Percentiles rank a stretch among this genome's conserved stretches.
phyloP scores from a whole-genome alignment of 306 rosid species.

The Glycine soja region DNA sequence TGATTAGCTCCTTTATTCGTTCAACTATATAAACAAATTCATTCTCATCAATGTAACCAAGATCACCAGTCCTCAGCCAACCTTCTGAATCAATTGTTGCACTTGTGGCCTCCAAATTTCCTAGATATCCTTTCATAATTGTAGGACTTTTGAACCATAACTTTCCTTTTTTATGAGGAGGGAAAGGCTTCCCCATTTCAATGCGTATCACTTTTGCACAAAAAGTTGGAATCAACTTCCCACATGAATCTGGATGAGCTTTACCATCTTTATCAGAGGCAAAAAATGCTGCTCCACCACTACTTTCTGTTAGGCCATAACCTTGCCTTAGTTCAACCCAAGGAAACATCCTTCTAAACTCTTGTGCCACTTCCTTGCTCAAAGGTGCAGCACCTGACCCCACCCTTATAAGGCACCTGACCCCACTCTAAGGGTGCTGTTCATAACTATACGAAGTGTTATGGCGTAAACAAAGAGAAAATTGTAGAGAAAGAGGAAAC shows the following conservation, averaged over 20 bases:
- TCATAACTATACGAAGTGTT: background rate
- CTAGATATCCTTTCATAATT: conserved; percentile 81
- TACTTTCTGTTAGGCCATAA: conserved; percentile 85
- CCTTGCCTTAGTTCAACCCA: conserved; percentile 87
- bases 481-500: too few relatives aligned
- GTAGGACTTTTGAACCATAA: conserved; percentile 77
- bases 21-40: conserved; percentile 75
- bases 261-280: conserved; percentile 57
- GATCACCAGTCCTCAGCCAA: conserved; percentile 93
- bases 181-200: conserved; percentile 65
- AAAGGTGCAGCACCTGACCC: conserved; percentile 92
- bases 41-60: conserved; percentile 71
- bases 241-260: conserved; percentile 62
- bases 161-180: conserved; percentile 79
- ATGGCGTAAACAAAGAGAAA: too few relatives aligned
- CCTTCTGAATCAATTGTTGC: conserved; percentile 68
- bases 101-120: conserved; percentile 73
- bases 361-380: conserved; percentile 68
- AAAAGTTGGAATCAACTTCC: conserved; percentile 69
- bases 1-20: conserved; percentile 87
- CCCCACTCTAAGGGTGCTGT: too few relatives aligned
- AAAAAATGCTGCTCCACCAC: conserved; percentile 65
- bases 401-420: conserved; percentile 65
- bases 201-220: conserved; percentile 69
- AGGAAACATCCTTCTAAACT: conserved; percentile 75